Base-by-base conservation (phyloP, 331 rosid genomes). In the Quercus phellos region DNA sequence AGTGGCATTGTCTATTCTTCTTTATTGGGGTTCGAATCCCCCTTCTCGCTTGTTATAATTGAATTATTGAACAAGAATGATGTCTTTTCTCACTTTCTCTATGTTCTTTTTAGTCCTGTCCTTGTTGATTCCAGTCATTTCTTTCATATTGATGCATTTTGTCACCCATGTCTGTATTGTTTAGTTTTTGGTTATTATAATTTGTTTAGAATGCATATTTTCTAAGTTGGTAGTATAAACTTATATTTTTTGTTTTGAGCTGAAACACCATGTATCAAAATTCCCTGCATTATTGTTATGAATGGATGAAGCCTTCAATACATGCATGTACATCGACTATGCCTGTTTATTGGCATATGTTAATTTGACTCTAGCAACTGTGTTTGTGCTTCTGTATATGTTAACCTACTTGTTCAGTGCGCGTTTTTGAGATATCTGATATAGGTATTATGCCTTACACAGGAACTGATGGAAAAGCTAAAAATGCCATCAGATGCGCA, bases 401-500 rank as follows among this genome's bases (percentile, higher is more conserved):
- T 70, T 10, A 34, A n/a, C 42, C 54, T 14, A 21, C 74, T 46
- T 70, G 35, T 46, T 18, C 46, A 54, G 16, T 29, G 24, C 19
- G 35, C 16, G 13, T 66, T 32, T 14, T 29, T 51, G 53, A 53
- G 61, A 38, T 30, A 46, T 68, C 9, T 35, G 51, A 53, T 73
- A 53, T 22, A 56, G 61, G 35, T 19, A 53, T 74, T 24, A 3
- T 81, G 38, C 67, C 67, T 80, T n/a, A 13, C 70, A 56, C 83
- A 92, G 97, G 92, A 94, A 66, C 53, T 92, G 42, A 81, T 94
- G 92, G 94, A 94, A 81, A 77, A 84, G 82, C 67, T 89, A 68
- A 92, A 81, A 77, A 80, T 87, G 88, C 93, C 92, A 16, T 89
- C 98, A 6, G 98, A 92, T 80, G 90, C 89, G 16, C 87, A 94